phyloP scores from a whole-genome alignment of 371 early-diverging fungal species.

The Saksenaea oblongispora region DNA sequence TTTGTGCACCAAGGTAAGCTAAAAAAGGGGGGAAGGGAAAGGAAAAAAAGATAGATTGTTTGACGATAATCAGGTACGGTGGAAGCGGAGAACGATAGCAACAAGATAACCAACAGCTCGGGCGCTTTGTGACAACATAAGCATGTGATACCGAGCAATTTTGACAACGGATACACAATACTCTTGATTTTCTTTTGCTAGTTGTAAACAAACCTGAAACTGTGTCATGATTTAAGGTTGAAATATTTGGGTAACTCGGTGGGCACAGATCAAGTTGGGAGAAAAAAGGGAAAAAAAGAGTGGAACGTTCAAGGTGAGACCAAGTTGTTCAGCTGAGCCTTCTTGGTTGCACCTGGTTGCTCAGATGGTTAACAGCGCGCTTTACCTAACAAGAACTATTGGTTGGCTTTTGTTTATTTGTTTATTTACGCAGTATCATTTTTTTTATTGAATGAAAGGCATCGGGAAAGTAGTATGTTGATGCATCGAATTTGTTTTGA shows the following conservation, averaged over 20 bases:
- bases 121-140: not conserved
- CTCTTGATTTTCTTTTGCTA: not conserved
- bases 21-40: not conserved
- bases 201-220: constrained; percentile 5
- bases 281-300: not conserved
- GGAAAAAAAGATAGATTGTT: not conserved
- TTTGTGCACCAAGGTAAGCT: constrained; percentile 32
- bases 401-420: not conserved
- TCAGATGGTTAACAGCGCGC: constrained; percentile 7
- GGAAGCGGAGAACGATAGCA: constrained; percentile 3
- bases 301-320: constrained; percentile 1
- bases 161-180: constrained; percentile 3
- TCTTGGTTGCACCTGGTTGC: not conserved
- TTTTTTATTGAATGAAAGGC: not conserved
- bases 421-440: not conserved
- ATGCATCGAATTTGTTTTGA: not conserved
- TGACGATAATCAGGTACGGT: not conserved
- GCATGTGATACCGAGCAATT: not conserved
- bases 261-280: constrained; percentile 1
- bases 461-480: not conserved
- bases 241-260: not conserved
- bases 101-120: constrained; percentile 20
- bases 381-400: not conserved
- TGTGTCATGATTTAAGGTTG: constrained; percentile 4
- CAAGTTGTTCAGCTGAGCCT: not conserved